Evolutionary conservation across 306 rosid species (phyloP).

Genomic region (Clitoria ternatea): DNA sequence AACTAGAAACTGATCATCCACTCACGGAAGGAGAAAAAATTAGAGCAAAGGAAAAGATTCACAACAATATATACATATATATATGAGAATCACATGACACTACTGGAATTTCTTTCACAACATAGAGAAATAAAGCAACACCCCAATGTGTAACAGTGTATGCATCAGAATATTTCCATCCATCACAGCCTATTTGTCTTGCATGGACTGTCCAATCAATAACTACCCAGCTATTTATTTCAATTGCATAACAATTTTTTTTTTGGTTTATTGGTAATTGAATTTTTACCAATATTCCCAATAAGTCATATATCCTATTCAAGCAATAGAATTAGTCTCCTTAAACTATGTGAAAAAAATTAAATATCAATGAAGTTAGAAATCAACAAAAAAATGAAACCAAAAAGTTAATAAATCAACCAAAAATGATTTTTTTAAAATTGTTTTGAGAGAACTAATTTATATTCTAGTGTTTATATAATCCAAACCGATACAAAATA

Average conservation of each 20-base stretch:
- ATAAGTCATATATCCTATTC: no score
- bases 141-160: conserved; percentile 5
- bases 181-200: conserved; percentile 17
- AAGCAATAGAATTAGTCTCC: no score
- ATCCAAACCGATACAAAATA: conserved; percentile 2
- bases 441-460: not conserved
- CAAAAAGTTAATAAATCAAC: no score
- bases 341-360: not conserved
- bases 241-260: not conserved
- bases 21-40: not conserved
- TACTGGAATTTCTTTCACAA: conserved; percentile 22
- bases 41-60: no score
- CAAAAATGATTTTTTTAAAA: no score
- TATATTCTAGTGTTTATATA: not conserved
- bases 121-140: conserved; percentile 1
- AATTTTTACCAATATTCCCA: no score
- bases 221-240: not conserved
- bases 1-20: conserved; percentile 25
- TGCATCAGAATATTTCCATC: conserved; percentile 20
- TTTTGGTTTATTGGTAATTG: not conserved
- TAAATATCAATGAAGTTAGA: not conserved
- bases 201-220: conserved; percentile 12
- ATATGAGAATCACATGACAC: conserved; percentile 40
- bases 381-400: not conserved
- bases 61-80: no score